These are phyloP conservation scores for Xerocomus spinulosus DNA, from an alignment of 768 basidiomycete genomes.

Conservation along the genomic window DNA sequence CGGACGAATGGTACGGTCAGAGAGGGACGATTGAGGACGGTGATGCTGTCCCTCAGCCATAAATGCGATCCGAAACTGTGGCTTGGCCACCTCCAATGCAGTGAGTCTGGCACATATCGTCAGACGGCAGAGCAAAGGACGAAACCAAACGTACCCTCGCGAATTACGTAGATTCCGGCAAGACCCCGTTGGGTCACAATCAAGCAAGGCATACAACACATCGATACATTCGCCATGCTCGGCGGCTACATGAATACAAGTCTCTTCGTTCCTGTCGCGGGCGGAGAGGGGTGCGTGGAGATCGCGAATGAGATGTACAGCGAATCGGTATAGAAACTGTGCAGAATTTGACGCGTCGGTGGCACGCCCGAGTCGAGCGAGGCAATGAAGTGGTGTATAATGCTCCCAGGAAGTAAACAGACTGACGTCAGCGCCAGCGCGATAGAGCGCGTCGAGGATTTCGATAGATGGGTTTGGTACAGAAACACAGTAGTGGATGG, in stretches of 20 bases:
- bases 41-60: conserved; percentile 43
- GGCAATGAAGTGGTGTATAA: conserved; percentile 64
- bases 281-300: conserved; percentile 67
- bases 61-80: conserved; percentile 62
- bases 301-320: conserved; percentile 63
- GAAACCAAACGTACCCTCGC: conserved; percentile 51
- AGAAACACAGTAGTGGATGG: conserved; percentile 66
- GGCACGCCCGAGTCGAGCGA: conserved; percentile 42
- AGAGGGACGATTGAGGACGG: conserved; percentile 52
- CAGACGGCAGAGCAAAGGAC: neutral
- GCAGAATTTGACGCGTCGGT: conserved; percentile 32
- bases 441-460: conserved; percentile 66
- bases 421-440: conserved; percentile 70
- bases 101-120: conserved; percentile 38
- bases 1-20: conserved; percentile 51
- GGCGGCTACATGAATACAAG: conserved; percentile 76
- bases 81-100: conserved; percentile 61
- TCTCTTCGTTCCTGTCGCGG: conserved; percentile 62
- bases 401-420: conserved; percentile 63
- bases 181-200: conserved; percentile 54
- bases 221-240: conserved; percentile 66
- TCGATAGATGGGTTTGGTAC: conserved; percentile 51
- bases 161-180: conserved; percentile 62
- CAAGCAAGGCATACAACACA: conserved; percentile 57
- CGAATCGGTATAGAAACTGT: conserved; percentile 50